Percentiles rank a stretch among this genome's conserved stretches.
Conservation (phyloP, 768 basidiomycete species). For the Kwoniella botswanensis region DNA sequence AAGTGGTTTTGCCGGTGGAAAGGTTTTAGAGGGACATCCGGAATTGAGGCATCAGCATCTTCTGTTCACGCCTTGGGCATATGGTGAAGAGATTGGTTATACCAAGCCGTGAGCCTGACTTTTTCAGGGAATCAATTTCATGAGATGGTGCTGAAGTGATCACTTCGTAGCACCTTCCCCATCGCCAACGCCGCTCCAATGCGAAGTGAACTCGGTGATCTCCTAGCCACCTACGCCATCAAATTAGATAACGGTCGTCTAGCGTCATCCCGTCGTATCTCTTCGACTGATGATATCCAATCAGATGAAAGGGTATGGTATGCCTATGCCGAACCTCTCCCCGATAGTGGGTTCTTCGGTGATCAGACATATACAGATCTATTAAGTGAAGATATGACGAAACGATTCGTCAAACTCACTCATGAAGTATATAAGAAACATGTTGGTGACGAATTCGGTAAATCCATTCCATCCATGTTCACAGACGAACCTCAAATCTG, state of each 20-base stretch:
- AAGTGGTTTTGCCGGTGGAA: constrained; percentile 44
- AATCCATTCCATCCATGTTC: constrained; percentile 42
- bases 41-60: constrained; percentile 38
- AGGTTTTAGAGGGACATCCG: constrained; percentile 39
- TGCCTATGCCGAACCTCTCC: constrained; percentile 38
- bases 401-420: constrained; percentile 40
- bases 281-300: constrained; percentile 1
- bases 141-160: constrained; percentile 1
- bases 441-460: constrained; percentile 39
- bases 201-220: constrained; percentile 37
- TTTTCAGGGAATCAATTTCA: neutral
- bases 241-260: constrained; percentile 20
- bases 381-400: constrained; percentile 28
- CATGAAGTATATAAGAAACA: constrained; percentile 41
- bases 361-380: constrained; percentile 41
- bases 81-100: constrained; percentile 32
- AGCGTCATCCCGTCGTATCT: constrained; percentile 25
- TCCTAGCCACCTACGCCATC: constrained; percentile 39
- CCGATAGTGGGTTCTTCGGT: constrained; percentile 34
- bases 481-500: constrained; percentile 47
- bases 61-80: constrained; percentile 40
- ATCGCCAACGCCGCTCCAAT: constrained; percentile 27
- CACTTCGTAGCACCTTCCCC: constrained; percentile 21
- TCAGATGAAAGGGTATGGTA: constrained; percentile 32
- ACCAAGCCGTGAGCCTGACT: constrained; percentile 21